phyloP scores from a whole-genome alignment of 169 alveolate genomes.

The Plasmodium adleri region DNA sequence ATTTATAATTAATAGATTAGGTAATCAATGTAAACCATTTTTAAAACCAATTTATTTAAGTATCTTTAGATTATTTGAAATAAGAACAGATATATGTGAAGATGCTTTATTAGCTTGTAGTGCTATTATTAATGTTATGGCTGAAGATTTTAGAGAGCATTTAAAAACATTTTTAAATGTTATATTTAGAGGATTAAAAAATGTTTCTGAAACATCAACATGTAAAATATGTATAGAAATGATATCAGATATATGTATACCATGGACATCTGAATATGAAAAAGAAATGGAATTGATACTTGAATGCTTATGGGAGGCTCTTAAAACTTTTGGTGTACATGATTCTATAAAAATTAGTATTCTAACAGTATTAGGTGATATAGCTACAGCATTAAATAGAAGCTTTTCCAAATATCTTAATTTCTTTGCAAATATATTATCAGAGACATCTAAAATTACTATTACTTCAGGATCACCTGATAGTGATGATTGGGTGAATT shows the following conservation, averaged over 20 bases:
- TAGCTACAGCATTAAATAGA: slow-evolving; percentile 91
- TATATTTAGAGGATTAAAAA: slow-evolving; percentile 76
- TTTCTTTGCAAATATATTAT: slow-evolving; percentile 86
- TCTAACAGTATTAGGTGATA: slow-evolving; percentile 91
- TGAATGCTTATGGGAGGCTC: slow-evolving; percentile 76
- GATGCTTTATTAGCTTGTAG: slow-evolving; percentile 90
- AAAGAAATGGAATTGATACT: slow-evolving; percentile 80
- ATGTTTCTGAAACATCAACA: slow-evolving; percentile 71
- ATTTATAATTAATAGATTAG: slow-evolving; percentile 82
- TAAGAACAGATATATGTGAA: slow-evolving; percentile 79
- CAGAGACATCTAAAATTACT: slow-evolving; percentile 91
- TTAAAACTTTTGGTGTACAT: slow-evolving; percentile 87
- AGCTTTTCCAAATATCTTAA: slow-evolving; percentile 85
- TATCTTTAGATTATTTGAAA: slow-evolving; percentile 72
- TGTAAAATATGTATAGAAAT: slow-evolving; percentile 87
- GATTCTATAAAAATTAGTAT: slow-evolving; percentile 90
- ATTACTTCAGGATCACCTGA: slow-evolving; percentile 91
- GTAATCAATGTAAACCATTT: slow-evolving; percentile 76
- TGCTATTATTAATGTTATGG: slow-evolving; percentile 86
- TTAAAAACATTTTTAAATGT: slow-evolving; percentile 76
- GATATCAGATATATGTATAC: slow-evolving; percentile 88
- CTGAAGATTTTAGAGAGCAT: slow-evolving; percentile 73
- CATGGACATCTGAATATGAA: slow-evolving; percentile 81
- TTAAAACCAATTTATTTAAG: slow-evolving; percentile 77
- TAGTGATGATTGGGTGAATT: slow-evolving; percentile 93